Evolutionary conservation across 495 filamentous ascomycete species (phyloP).

Genomic region (Opeltia flavorubescens): DNA sequence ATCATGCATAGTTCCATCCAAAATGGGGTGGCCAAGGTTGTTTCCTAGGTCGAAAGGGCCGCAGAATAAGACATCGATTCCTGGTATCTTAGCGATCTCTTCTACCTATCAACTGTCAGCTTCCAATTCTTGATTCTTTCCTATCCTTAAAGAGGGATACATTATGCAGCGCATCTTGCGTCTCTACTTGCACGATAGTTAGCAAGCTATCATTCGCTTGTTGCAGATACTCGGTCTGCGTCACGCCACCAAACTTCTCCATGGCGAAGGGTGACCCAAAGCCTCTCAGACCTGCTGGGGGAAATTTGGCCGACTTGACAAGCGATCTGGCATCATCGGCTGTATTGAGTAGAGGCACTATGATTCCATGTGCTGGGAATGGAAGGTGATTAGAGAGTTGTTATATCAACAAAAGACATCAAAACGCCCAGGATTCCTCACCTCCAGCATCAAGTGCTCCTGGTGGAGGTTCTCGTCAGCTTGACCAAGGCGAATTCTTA

Average conservation of each 20-base stretch:
- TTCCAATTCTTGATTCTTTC: neutral
- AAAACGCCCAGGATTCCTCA: constrained; percentile 15
- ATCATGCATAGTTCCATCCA: constrained; percentile 43
- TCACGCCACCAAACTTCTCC: constrained; percentile 41
- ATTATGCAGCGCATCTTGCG: constrained; percentile 52
- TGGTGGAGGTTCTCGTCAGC: constrained; percentile 17
- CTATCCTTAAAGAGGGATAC: constrained; percentile 11
- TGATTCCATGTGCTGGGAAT: constrained; percentile 25
- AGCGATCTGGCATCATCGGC: constrained; percentile 46
- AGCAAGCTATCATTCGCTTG: constrained; percentile 59
- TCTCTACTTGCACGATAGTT: constrained; percentile 75
- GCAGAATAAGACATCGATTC: constrained; percentile 62
- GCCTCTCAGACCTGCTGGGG: constrained; percentile 42
- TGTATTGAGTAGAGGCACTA: constrained; percentile 52
- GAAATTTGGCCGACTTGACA: constrained; percentile 49
- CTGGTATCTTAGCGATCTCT: constrained; percentile 55
- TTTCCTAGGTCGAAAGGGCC: constrained; percentile 67
- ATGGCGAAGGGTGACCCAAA: constrained; percentile 52
- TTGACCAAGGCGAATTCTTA: neutral
- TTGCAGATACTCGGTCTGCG: constrained; percentile 50
- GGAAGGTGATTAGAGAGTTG: neutral
- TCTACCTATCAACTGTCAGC: constrained; percentile 28
- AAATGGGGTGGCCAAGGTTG: constrained; percentile 59
- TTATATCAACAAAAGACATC: neutral
- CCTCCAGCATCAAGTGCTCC: constrained; percentile 54